Evolutionary conservation across 331 rosid species (phyloP).

Genomic region (Rosa hybrid): DNA sequence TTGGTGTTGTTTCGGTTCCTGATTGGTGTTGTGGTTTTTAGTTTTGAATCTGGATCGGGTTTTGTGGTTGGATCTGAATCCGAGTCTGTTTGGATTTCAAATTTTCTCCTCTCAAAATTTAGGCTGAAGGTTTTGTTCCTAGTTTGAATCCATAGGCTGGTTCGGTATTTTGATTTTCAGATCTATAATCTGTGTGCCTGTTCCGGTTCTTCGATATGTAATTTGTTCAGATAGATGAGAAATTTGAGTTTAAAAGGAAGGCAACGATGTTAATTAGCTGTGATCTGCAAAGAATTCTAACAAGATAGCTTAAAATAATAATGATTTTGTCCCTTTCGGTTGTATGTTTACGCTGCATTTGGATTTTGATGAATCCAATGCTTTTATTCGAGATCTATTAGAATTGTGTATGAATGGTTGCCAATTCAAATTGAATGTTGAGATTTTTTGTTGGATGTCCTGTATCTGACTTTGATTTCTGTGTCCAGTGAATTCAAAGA

Average conservation of each 20-base stretch:
- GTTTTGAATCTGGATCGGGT: slow-evolving; percentile 5
- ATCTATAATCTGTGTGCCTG: neutral
- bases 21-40: neutral
- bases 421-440: neutral
- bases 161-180: neutral
- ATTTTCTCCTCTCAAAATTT: neutral
- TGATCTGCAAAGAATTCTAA: neutral
- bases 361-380: neutral
- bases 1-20: neutral
- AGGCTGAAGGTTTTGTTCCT: neutral
- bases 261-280: neutral
- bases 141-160: neutral
- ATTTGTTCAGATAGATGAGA: neutral
- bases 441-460: neutral
- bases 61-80: slow-evolving; percentile 6
- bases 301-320: neutral
- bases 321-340: neutral
- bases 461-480: slow-evolving; percentile 12
- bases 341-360: neutral
- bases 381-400: neutral
- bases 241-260: neutral
- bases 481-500: slow-evolving; percentile 34
- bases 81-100: neutral
- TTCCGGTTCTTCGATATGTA: neutral
- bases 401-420: neutral